A percentile compares a stretch with the other conserved stretches of the same genome.
These are phyloP conservation scores for Coleophoma eucalyptorum DNA, from an alignment of 2,329 filamentous ascomycete genomes.

Conservation along the genomic window DNA sequence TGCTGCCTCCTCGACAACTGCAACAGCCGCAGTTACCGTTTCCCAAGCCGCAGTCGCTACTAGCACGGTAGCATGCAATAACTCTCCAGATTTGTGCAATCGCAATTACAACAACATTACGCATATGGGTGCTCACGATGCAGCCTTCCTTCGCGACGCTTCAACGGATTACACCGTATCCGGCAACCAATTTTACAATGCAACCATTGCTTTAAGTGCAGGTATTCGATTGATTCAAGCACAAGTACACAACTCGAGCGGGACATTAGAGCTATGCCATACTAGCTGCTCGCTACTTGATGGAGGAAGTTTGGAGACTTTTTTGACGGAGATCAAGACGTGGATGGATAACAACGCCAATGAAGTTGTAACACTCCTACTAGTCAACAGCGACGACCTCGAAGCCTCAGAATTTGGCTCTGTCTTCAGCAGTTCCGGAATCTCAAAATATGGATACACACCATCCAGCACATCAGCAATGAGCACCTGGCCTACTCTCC, in stretches of 20 bases:
- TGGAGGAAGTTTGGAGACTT: constrained; percentile 51
- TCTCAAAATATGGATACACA: constrained; percentile 58
- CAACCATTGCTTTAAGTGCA: constrained; percentile 53
- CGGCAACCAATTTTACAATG: constrained; percentile 55
- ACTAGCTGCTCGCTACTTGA: constrained; percentile 57
- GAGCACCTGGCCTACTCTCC: constrained; percentile 66
- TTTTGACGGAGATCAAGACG: constrained; percentile 51
- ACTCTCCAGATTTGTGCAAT: constrained; percentile 70
- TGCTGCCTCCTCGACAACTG: constrained; percentile 5
- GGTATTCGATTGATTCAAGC: constrained; percentile 63
- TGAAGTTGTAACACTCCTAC: constrained; percentile 59
- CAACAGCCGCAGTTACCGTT: constrained; percentile 5
- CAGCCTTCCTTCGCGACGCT: constrained; percentile 53
- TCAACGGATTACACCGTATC: constrained; percentile 37
- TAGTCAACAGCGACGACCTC: constrained; percentile 59
- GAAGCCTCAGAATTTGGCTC: constrained; percentile 48
- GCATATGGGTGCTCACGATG: constrained; percentile 67
- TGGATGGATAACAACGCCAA: constrained; percentile 57
- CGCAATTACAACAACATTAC: constrained; percentile 73
- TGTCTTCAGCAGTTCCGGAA: constrained; percentile 42
- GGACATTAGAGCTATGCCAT: constrained; percentile 51
- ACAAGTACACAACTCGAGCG: constrained; percentile 54
- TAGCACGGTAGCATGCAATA: constrained; percentile 58
- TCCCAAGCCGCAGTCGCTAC: constrained; percentile 17
- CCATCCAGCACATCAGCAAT: constrained; percentile 41